Base-by-base conservation (phyloP, 2,329 filamentous ascomycete species). In the Ophiostoma novo-ulmi region DNA sequence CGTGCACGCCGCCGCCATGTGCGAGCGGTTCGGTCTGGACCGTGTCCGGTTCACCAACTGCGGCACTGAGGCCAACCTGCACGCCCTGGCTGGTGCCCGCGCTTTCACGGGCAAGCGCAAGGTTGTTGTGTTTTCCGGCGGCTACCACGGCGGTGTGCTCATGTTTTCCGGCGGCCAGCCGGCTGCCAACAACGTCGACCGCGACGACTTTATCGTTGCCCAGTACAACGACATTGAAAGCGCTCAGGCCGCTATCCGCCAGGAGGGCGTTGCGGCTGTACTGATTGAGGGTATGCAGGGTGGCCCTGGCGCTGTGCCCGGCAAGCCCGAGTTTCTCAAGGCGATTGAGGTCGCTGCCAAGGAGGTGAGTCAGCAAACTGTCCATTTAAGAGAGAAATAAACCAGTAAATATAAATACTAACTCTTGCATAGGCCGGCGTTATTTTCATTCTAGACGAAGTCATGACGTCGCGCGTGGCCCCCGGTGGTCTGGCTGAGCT, bases 401-500 rank as follows among this genome's bases (percentile, higher is more conserved):
- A 31, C 31, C 31, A 31, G 31, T 31, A 31, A 31, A 31, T 31
- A 52, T 17, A 13, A 17, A 52, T 52, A 52, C 44, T 52, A 52
- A 52, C 44, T 31, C 20, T 13, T 14, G 7, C 52, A 31, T 31
- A 73, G 72, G 48, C 65, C 0, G 84, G 84, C 5, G 85, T 86
- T 0, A 73, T 91, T 0, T 82, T 92, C 73, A 87, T 92, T 61
- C 80, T 90, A 17, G 89, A 92, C 76, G 89, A 92, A 77, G 89
- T 91, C 14, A 89, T 91, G 83, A 90, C 89, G 0, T 89, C 86
- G 5, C 83, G 89, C 2, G 78, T 91, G 36, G 77, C 80, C n/a
- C 78, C 79, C 5, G 80, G 81, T n/a, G 87, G 88, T 0, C 77
- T 87, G 2, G 80, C 79, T 0, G 85, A 88, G 73, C 82, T 85